Conservation (phyloP, 2,329 filamentous ascomycete genomes). For the Thielaviopsis populi region DNA sequence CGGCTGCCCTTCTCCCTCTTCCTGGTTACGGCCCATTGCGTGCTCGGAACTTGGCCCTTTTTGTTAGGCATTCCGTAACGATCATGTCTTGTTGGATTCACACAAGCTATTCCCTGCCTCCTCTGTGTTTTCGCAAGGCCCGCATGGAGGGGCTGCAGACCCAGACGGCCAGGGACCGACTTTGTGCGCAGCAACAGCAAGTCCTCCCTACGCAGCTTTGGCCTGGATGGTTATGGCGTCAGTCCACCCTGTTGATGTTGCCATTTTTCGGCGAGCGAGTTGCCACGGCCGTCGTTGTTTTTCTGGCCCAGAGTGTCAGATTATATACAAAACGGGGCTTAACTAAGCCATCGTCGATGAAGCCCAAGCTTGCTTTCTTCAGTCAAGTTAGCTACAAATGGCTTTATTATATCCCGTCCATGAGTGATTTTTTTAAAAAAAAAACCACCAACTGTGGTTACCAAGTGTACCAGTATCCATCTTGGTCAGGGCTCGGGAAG, state of each 20-base stretch:
- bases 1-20: not conserved
- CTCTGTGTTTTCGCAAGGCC: not conserved
- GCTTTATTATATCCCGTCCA: not conserved
- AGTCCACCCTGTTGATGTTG: constrained; percentile 14
- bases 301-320: not conserved
- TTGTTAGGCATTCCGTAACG: not conserved
- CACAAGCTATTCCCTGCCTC: not conserved
- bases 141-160: not conserved
- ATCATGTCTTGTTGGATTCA: not conserved
- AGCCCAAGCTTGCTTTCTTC: too few species aligned
- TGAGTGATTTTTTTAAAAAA: constrained; percentile 5
- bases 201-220: not conserved
- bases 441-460: not conserved
- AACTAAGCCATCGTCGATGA: too few species aligned
- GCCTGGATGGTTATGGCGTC: constrained; percentile 9
- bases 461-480: not conserved
- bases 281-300: not conserved
- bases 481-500: not conserved
- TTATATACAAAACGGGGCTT: not conserved
- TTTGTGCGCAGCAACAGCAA: not conserved
- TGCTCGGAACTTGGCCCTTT: constrained; percentile 11
- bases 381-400: too few species aligned
- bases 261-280: constrained; percentile 18
- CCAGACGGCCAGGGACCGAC: not conserved
- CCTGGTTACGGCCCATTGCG: constrained; percentile 8